Evolutionary conservation across 805 yeast species (phyloP).

Genomic region (Blastobotrys americana): DNA sequence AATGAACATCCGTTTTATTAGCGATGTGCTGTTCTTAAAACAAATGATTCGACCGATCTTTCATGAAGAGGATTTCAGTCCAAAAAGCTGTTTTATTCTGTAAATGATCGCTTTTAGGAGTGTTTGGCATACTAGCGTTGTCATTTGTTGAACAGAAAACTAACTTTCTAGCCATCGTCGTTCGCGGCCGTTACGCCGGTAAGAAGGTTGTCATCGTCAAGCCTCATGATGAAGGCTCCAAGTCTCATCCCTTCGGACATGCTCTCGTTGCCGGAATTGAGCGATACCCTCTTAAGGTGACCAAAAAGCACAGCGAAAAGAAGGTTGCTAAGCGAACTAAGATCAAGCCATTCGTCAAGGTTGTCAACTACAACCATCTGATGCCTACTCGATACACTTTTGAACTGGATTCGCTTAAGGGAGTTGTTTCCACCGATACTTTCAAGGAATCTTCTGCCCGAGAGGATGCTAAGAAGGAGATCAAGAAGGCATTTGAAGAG

Average conservation of each 20-base stretch:
- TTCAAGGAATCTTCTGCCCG: constrained; percentile 96
- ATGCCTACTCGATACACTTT: constrained; percentile 99
- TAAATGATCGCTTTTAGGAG: neutral
- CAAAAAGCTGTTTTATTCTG: neutral
- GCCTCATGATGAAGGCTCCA: constrained; percentile 98
- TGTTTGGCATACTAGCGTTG: neutral
- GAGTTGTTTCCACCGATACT: constrained; percentile 85
- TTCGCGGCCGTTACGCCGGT: constrained; percentile 99
- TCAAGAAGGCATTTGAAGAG: constrained; percentile 98
- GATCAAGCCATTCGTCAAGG: constrained; percentile 98
- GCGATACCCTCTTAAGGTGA: constrained; percentile 95
- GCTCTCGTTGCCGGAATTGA: constrained; percentile 99
- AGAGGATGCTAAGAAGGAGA: constrained; percentile 97
- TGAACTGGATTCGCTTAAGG: constrained; percentile 93
- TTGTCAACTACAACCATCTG: constrained; percentile 98
- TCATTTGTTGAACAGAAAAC: neutral
- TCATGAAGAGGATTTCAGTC: neutral
- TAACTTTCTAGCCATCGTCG: constrained; percentile 72
- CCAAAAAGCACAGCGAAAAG: constrained; percentile 93
- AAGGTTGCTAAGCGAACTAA: constrained; percentile 94
- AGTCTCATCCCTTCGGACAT: constrained; percentile 97
- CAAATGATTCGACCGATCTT: no score
- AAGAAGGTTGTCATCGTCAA: constrained; percentile 98
- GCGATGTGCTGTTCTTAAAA: no score
- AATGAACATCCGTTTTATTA: no score